Evolutionary conservation across 306 rosid species (phyloP).

Genomic region (Acacia confusa): DNA sequence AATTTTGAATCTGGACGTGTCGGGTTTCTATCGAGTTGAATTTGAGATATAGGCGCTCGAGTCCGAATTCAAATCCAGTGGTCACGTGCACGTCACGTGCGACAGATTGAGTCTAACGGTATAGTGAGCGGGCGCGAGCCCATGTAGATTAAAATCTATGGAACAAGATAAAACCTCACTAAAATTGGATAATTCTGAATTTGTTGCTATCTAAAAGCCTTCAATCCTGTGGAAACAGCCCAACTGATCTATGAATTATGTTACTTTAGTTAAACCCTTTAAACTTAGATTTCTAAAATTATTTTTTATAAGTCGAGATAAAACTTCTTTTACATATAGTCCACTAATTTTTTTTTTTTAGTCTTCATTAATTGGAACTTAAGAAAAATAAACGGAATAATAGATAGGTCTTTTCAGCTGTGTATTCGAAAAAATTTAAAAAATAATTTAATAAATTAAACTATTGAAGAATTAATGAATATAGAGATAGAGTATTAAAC

Average conservation of each 20-base stretch:
- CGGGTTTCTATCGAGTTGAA: constrained; percentile 40
- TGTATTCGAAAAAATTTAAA: background rate
- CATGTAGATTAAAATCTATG: background rate
- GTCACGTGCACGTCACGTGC: constrained; percentile 60
- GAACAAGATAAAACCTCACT: background rate
- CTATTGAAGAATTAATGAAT: background rate
- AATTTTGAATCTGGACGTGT: constrained; percentile 56
- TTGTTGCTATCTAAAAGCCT: background rate
- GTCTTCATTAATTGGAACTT: background rate
- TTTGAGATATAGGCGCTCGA: constrained; percentile 49
- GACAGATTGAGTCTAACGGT: constrained; percentile 41
- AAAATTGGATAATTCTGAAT: background rate
- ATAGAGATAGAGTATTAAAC: background rate
- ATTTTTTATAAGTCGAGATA: too few relatives aligned
- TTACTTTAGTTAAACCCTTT: constrained; percentile 1
- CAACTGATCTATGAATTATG: background rate
- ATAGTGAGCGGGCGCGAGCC: background rate
- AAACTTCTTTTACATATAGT: too few relatives aligned
- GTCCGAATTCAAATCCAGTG: constrained; percentile 68
- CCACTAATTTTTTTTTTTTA: background rate
- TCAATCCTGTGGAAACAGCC: background rate
- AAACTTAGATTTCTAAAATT: too few relatives aligned
- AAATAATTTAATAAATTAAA: too few relatives aligned
- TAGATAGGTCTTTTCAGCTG: background rate
- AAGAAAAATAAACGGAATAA: background rate